Base-by-base conservation (phyloP, 2,329 filamentous ascomycete species). In the Clarireedia monteithiana region DNA sequence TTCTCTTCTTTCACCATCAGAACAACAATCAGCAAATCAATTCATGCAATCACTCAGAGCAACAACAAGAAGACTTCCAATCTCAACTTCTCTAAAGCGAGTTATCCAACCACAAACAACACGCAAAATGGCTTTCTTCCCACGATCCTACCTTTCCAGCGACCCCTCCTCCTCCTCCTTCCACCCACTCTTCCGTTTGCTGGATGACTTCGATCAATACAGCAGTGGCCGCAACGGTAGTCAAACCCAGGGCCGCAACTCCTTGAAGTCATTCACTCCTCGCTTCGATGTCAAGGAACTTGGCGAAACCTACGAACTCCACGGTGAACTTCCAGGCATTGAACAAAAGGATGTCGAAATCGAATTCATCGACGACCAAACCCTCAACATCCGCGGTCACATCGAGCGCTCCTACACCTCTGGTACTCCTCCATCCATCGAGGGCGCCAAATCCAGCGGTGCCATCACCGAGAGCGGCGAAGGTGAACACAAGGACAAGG, bases 261-360 rank as follows among this genome's bases (percentile, higher is more conserved):
- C 30, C 38, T 53, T 62, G 38, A 68, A 64, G 48, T 75, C 80
- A 67, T 91, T 90, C 79, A 79, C 81, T 57, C 89, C 88, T 54
- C 86, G 84, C 72, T 92, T 92, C 67, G 88, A 92, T 66, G 78
- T 91, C 59, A 84, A 81, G 69, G 89, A 94, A 74, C 81, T 79
- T 12, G 78, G 79, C 59, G 72, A 82, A 5, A 70, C 75, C 60
- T 92, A 90, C 68, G 85, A 92, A 72, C 84, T 92, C 20, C 83
- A 91, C 65, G 89, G 88, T 65, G 88, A 92, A 71, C 81, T 92
- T 5, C 85, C 88, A 0, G 89, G 89, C 55, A 76, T 91, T 64
- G 80, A 81, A 60, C 87, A 89, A 73, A 83, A 88, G 64, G 77
- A 91, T 66, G 75, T 94, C 66, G 75, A 79, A 68, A 87, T 92